Conservation (phyloP, 768 basidiomycete genomes). For the Lentinula lateritia region DNA sequence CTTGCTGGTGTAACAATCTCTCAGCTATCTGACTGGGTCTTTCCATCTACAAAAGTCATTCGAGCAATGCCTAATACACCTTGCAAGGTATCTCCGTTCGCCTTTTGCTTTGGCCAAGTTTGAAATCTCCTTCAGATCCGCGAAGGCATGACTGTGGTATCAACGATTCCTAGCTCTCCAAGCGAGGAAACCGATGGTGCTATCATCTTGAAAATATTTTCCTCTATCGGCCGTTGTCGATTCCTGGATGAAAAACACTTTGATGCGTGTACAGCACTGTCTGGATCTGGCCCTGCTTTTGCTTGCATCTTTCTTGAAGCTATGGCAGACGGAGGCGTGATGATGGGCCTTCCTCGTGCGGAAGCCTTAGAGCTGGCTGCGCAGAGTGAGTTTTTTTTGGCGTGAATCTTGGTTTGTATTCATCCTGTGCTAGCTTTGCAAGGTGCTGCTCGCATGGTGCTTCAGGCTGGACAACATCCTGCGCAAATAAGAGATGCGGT, state of each 20-base stretch:
- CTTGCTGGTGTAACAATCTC: slow-evolving; percentile 92
- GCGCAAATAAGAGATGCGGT: slow-evolving; percentile 97
- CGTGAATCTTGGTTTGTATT: background rate
- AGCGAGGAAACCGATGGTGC: slow-evolving; percentile 54
- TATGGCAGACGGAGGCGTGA: slow-evolving; percentile 98
- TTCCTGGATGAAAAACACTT: slow-evolving; percentile 97
- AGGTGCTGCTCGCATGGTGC: slow-evolving; percentile 93
- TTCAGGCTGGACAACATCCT: slow-evolving; percentile 86
- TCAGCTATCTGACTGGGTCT: slow-evolving; percentile 74
- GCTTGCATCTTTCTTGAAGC: slow-evolving; percentile 96
- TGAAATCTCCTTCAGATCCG: slow-evolving; percentile 63
- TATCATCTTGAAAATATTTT: slow-evolving; percentile 91
- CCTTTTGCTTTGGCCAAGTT: background rate
- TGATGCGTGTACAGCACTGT: slow-evolving; percentile 95
- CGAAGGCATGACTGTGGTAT: slow-evolving; percentile 97
- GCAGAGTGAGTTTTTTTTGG: slow-evolving; percentile 60
- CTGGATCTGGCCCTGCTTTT: slow-evolving; percentile 95
- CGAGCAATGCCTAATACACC: slow-evolving; percentile 99
- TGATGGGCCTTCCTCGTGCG: slow-evolving; percentile 96
- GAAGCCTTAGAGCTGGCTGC: slow-evolving; percentile 94
- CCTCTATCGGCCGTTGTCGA: slow-evolving; percentile 91
- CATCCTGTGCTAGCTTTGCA: slow-evolving; percentile 63
- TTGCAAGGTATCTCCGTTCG: slow-evolving; percentile 56
- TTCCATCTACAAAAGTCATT: slow-evolving; percentile 74
- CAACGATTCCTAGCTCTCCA: slow-evolving; percentile 53